Percentiles rank a stretch among this genome's conserved stretches.
phyloP scores from a whole-genome alignment of 116 monocot genomes.

The Thalassia testudinum region DNA sequence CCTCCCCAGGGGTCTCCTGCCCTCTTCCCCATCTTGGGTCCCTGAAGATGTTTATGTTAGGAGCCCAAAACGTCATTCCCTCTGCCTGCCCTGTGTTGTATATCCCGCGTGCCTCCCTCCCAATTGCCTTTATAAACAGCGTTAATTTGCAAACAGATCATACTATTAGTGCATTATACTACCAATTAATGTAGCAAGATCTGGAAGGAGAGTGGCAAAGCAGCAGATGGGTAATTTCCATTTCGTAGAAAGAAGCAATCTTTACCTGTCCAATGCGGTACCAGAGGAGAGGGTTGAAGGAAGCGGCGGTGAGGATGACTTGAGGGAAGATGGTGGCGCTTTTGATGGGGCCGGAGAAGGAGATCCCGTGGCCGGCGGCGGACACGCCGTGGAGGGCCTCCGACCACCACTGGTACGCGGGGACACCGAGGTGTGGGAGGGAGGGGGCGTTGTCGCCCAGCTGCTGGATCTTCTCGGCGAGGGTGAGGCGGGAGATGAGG shows the following conservation, averaged over 20 bases:
- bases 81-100: constrained; percentile 65
- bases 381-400: constrained; percentile 73
- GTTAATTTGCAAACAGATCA: too few relatives aligned
- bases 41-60: constrained; percentile 87
- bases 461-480: constrained; percentile 8
- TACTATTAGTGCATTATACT: too few relatives aligned
- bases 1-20: constrained; percentile 95
- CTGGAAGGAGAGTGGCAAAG: too few relatives aligned
- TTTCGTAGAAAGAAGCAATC: too few relatives aligned
- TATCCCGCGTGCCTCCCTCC: constrained; percentile 46
- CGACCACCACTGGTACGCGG: constrained; percentile 80
- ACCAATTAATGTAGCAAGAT: too few relatives aligned
- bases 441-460: constrained; percentile 43
- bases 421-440: constrained; percentile 53
- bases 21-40: constrained; percentile 94
- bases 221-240: too few relatives aligned
- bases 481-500: too few relatives aligned
- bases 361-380: constrained; percentile 27
- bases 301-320: constrained; percentile 58
- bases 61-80: constrained; percentile 90
- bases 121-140: constrained; percentile 27
- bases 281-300: constrained; percentile 57
- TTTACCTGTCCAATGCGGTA: constrained; percentile 48
- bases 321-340: not conserved
- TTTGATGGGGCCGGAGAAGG: constrained; percentile 25